Evolutionary conservation across 2,329 filamentous ascomycete genomes (phyloP).

Genomic region (Penicillium hesseltinei): DNA sequence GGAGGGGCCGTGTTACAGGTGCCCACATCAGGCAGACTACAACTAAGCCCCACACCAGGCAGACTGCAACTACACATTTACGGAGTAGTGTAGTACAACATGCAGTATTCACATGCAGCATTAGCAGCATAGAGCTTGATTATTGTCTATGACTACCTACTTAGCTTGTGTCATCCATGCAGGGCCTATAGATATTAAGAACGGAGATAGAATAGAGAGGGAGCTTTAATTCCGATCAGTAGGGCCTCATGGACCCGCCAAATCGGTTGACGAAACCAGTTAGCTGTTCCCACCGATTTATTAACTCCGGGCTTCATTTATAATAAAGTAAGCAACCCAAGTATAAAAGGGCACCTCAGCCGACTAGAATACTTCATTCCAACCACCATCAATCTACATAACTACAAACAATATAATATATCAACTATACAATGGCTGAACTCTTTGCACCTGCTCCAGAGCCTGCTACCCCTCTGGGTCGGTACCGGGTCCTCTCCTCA

Average conservation of each 20-base stretch:
- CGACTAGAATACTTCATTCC: not conserved
- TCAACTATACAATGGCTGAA: constrained; percentile 25
- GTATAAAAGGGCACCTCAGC: not conserved
- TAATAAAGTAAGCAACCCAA: not conserved
- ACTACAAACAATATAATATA: not conserved
- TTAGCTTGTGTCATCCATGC: no score
- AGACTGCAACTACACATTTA: not conserved
- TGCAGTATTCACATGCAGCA: not conserved
- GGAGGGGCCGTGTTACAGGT: not conserved
- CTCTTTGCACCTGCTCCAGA: constrained; percentile 45
- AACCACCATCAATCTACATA: not conserved
- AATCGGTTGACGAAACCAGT: not conserved
- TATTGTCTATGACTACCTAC: not conserved
- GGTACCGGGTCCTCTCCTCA: constrained; percentile 66
- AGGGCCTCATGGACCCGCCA: no score
- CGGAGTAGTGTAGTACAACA: not conserved
- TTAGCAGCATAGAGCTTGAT: not conserved
- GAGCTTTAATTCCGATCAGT: not conserved
- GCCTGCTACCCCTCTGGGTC: constrained; percentile 60
- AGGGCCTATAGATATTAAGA: no score
- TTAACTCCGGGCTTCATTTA: constrained; percentile 4
- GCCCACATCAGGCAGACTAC: no score
- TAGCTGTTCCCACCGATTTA: not conserved
- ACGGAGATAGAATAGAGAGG: not conserved
- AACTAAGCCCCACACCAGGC: no score